These are phyloP conservation scores for Cystobasidium tubakii DNA, from an alignment of 768 basidiomycete species.

Conservation along the genomic window DNA sequence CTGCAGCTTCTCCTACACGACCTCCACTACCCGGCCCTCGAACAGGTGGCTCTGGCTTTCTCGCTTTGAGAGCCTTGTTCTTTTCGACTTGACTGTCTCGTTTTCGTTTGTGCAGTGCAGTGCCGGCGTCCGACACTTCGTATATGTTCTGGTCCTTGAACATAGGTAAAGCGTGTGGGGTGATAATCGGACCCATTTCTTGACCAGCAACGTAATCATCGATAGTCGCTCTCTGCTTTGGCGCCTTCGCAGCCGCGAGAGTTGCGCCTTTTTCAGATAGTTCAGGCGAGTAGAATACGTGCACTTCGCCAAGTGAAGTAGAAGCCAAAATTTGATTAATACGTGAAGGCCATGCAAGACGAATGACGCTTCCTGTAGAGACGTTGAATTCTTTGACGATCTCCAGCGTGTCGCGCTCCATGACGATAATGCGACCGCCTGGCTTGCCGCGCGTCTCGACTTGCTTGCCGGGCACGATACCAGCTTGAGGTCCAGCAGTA, in stretches of 20 bases:
- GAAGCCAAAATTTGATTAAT: slow-evolving; percentile 95
- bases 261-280: slow-evolving; percentile 89
- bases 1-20: slow-evolving; percentile 90
- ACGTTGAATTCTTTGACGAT: slow-evolving; percentile 46
- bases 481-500: slow-evolving; percentile 51
- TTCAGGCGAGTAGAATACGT: slow-evolving; percentile 83
- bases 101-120: slow-evolving; percentile 60
- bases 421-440: slow-evolving; percentile 40
- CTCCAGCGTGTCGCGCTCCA: slow-evolving; percentile 50
- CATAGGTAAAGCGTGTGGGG: slow-evolving; percentile 86
- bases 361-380: slow-evolving; percentile 60
- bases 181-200: slow-evolving; percentile 79
- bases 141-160: slow-evolving; percentile 65
- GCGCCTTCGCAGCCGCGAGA: slow-evolving; percentile 77
- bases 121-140: slow-evolving; percentile 56
- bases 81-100: slow-evolving; percentile 84
- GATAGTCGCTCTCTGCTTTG: slow-evolving; percentile 70
- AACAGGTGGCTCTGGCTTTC: slow-evolving; percentile 84
- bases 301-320: slow-evolving; percentile 76
- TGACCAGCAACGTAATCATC: slow-evolving; percentile 65
- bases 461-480: slow-evolving; percentile 59
- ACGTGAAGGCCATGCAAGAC: slow-evolving; percentile 87
- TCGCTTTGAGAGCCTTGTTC: slow-evolving; percentile 82
- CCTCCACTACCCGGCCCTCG: slow-evolving; percentile 89
- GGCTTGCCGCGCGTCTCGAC: slow-evolving; percentile 54